Evolutionary conservation across 225 moss, liverwort and hornwort genomes (phyloP), one percentile per base, ranked within the genome.

Genomic region (Marchantia paleacea): DNA sequence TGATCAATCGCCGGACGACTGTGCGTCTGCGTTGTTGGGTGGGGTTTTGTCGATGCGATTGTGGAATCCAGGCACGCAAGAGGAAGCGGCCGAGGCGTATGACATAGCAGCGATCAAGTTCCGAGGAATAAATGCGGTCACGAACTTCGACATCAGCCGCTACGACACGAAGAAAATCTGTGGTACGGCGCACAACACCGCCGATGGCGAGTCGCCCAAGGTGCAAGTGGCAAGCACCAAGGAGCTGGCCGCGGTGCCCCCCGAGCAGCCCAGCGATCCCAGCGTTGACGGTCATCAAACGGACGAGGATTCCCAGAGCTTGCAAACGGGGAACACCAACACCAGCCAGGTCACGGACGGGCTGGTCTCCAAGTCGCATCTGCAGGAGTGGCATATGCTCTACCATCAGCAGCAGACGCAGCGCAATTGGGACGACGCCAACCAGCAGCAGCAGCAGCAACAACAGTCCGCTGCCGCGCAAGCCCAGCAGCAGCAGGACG

Each of bases 81-180:
- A 99, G 83, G 97, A 99, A 82, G 97, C 97, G n/a, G 97, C 97
- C 0, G 97, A 99, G 81, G 97, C 97, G 0, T 99, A 99, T 75
- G 97, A 99, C 84, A 92, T 99, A 22, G 97, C 97, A 11, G 97
- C 97, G 11, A 99, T 99, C 58, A 99, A 99, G 84, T 99, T 99
- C 74, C 91, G 95, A 18, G 97, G 97, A 49, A 99, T 95, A 72
- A 99, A 99, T 73, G 95, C 95, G 0, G 97, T 99, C 78, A 99
- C 97, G 14, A 99, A 99, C 88, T 99, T 99, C 80, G 97, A 99
- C 82, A 99, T 99, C 86, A 95, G 95, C 55, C 91, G 95, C 0
- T 99, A 99, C 81, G 97, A 99, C 85, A 93, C 97, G 6, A 92
- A 93, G 70, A 86, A 95, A 66, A 99, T 99, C 49, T 89, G 89